A percentile compares a stretch with the other conserved stretches of the same genome.
Conservation (phyloP, 257 asterid genomes). For the Lavandula angustifolia region DNA sequence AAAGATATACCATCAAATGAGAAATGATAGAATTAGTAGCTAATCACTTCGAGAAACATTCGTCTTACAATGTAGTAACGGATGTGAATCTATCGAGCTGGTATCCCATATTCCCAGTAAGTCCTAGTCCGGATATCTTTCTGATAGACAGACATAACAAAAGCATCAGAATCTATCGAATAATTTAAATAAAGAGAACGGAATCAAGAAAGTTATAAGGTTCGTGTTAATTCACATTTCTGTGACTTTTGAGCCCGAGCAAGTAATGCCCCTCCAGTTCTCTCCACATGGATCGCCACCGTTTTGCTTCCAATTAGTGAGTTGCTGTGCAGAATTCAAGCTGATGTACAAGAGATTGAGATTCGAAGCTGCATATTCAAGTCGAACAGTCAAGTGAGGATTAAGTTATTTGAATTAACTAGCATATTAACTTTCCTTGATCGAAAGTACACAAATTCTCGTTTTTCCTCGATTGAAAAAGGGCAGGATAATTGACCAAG, state of each 20-base stretch:
- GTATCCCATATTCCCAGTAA: conserved; percentile 74
- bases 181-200: conserved; percentile 6
- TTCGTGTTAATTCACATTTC: conserved; percentile 60
- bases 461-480: too few relatives aligned
- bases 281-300: conserved; percentile 90
- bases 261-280: conserved; percentile 79
- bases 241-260: conserved; percentile 84
- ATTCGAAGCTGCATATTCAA: conserved; percentile 54
- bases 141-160: conserved; percentile 39
- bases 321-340: conserved; percentile 72
- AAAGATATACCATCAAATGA: not conserved
- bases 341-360: conserved; percentile 55
- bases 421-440: not conserved
- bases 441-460: not conserved
- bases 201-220: conserved; percentile 7
- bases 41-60: not conserved
- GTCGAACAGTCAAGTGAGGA: not conserved
- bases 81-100: conserved; percentile 61
- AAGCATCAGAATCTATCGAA: conserved; percentile 31
- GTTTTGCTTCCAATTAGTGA: conserved; percentile 67
- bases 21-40: not conserved
- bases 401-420: not conserved
- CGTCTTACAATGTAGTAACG: conserved; percentile 75
- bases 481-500: not conserved
- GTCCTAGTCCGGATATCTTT: conserved; percentile 59